Conservation (phyloP, 129 eudicot species). For the sunflower (Helianthus annuus) region DNA sequence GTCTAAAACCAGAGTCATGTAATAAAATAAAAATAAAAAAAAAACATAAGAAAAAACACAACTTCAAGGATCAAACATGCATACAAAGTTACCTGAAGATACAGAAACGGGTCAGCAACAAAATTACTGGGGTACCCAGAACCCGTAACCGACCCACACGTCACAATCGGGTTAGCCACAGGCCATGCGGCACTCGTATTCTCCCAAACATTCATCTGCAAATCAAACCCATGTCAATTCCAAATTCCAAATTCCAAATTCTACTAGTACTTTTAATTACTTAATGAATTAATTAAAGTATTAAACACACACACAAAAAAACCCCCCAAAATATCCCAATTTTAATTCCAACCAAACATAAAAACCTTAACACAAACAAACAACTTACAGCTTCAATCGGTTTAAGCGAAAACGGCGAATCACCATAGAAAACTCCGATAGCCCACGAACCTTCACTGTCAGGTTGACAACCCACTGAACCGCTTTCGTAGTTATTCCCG, state of each 20-base stretch:
- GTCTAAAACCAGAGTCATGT: background rate
- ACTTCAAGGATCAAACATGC: background rate
- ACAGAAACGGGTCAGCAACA: constrained; percentile 96
- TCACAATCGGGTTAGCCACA: constrained; percentile 85
- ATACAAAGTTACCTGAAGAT: constrained; percentile 50
- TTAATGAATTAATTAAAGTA: too few species aligned
- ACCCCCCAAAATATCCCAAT: background rate
- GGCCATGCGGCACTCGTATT: constrained; percentile 84
- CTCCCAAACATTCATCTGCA: constrained; percentile 70
- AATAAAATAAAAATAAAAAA: too few species aligned
- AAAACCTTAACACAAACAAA: background rate
- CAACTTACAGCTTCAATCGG: constrained; percentile 77
- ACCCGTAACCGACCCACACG: constrained; percentile 76
- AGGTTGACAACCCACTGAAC: constrained; percentile 51
- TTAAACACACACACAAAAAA: background rate
- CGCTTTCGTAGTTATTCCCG: background rate
- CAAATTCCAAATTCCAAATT: background rate
- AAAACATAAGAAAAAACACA: background rate
- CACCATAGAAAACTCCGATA: constrained; percentile 80
- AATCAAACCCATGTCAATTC: constrained; percentile 11
- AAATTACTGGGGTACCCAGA: constrained; percentile 82
- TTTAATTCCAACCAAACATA: background rate
- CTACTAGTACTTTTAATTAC: too few species aligned
- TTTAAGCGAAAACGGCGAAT: constrained; percentile 74
- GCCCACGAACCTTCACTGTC: constrained; percentile 94